phyloP scores from a whole-genome alignment of 345 rosid genomes.

The Eutrema heterophyllum region DNA sequence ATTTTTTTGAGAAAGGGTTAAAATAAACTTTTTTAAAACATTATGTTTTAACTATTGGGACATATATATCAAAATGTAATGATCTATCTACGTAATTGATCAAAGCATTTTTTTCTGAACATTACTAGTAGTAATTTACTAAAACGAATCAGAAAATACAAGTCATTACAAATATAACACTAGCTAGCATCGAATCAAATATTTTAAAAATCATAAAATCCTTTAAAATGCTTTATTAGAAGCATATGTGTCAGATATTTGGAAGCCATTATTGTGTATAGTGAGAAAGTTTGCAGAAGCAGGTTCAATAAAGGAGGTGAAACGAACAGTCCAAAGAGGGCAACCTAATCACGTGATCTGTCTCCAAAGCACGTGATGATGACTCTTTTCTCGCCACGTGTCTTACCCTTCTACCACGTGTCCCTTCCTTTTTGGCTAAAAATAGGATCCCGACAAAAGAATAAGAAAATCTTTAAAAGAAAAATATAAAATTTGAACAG shows the following conservation, averaged over 20 bases:
- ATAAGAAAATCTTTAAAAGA: neutral
- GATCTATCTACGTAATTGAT: neutral
- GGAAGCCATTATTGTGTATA: constrained; percentile 14
- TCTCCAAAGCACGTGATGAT: constrained; percentile 18
- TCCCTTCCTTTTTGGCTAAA: constrained; percentile 7
- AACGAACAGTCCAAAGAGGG: constrained; percentile 18
- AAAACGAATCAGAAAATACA: neutral
- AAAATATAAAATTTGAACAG: neutral
- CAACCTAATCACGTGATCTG: constrained; percentile 32
- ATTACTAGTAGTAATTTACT: neutral
- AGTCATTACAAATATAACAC: neutral
- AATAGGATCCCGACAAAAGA: constrained; percentile 1
- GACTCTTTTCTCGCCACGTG: neutral
- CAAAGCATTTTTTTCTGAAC: neutral
- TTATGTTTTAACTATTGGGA: neutral
- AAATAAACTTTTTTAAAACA: neutral
- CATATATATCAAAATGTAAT: neutral
- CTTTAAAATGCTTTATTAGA: neutral
- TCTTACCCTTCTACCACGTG: neutral
- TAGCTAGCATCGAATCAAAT: neutral
- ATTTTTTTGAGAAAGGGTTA: too few relatives aligned
- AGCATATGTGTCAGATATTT: constrained; percentile 14
- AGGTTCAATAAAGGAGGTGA: constrained; percentile 11
- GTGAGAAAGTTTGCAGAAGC: constrained; percentile 14
- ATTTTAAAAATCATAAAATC: neutral